A percentile compares a stretch with the other conserved stretches of the same genome.
Evolutionary conservation across 768 basidiomycete species (phyloP).

Genomic region (Lactarius hengduanensis): DNA sequence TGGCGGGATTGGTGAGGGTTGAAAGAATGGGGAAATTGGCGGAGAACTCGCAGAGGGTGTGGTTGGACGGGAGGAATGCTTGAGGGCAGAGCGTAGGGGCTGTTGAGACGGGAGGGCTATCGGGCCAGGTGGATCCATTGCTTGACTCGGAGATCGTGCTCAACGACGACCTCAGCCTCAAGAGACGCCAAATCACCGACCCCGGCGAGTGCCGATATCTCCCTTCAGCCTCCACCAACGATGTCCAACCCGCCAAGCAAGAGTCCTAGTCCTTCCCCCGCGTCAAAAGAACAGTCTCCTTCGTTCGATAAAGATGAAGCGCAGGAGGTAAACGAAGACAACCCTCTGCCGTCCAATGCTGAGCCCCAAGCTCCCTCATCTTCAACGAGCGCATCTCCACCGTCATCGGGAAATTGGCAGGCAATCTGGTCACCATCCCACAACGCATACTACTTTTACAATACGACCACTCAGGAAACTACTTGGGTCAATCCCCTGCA

Average conservation of each 20-base stretch:
- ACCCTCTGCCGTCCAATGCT: neutral
- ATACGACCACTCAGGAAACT: constrained; percentile 69
- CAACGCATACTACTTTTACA: constrained; percentile 86
- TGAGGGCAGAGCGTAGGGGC: constrained; percentile 55
- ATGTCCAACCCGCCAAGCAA: constrained; percentile 15
- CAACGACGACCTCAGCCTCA: constrained; percentile 1
- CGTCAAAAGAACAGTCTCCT: constrained; percentile 8
- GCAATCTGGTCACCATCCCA: constrained; percentile 76
- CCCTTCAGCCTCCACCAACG: constrained; percentile 13
- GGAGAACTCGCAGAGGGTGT: constrained; percentile 31
- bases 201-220: constrained; percentile 13
- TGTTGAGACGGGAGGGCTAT: constrained; percentile 30
- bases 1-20: constrained; percentile 14
- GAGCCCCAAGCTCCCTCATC: constrained; percentile 13
- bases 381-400: constrained; percentile 20
- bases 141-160: constrained; percentile 28
- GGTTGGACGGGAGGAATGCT: constrained; percentile 39
- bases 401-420: constrained; percentile 55
- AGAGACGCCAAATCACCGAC: neutral
- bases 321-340: neutral
- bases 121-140: constrained; percentile 28
- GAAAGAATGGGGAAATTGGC: constrained; percentile 22
- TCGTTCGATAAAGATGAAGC: neutral
- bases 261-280: constrained; percentile 11
- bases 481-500: constrained; percentile 82